Evolutionary conservation across 2,329 filamentous ascomycete genomes (phyloP), one percentile per base, ranked within the genome.

Genomic region (Claviceps pazoutovae): DNA sequence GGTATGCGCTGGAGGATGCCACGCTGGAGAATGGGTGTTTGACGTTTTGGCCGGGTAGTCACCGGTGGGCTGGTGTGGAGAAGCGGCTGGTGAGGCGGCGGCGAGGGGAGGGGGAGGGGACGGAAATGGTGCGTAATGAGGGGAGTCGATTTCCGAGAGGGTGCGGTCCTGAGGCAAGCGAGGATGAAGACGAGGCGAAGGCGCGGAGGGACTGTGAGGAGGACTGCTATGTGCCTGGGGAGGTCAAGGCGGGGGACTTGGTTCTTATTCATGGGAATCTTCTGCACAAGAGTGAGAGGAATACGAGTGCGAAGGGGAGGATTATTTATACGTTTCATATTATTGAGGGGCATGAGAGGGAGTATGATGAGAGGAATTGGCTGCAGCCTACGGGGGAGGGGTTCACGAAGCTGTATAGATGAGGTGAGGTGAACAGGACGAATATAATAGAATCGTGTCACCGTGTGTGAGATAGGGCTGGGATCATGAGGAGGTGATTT

Each of bases 241-340:
- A 95, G 72, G 88, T 97, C 51, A 91, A 90, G 71, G 89, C 90
- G 0, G 93, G 93, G 0, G 86, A 86, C 46, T 67, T 98, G 66
- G 89, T 97, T 47, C 70, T 98, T 56, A 97, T 98, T 57, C 91
- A 98, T 71, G 93, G 93, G 1, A 97, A 97, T 67, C 70, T 96
- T 60, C 66, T 97, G 71, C 93, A 98, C 69, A 95, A 95, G 79
- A 96, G 90, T 65, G 89, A 95, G 78, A 87, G 79, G 74, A 98
- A 98, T 65, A 76, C 79, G 52, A 95, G 90, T 65, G 69, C 76
- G 57, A 91, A 88, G 73, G 89, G 90, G 21, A 76, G 91, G 58
- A 94, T 93, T 64, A 95, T 96, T 51, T 98, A 97, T 68, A 97
- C 93, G 0, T 98, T 97, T 66, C 93, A 98, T 71, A 80, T 95